Evolutionary conservation across 805 yeast genomes (phyloP).

Genomic region (Ogataea wickerhamii): DNA sequence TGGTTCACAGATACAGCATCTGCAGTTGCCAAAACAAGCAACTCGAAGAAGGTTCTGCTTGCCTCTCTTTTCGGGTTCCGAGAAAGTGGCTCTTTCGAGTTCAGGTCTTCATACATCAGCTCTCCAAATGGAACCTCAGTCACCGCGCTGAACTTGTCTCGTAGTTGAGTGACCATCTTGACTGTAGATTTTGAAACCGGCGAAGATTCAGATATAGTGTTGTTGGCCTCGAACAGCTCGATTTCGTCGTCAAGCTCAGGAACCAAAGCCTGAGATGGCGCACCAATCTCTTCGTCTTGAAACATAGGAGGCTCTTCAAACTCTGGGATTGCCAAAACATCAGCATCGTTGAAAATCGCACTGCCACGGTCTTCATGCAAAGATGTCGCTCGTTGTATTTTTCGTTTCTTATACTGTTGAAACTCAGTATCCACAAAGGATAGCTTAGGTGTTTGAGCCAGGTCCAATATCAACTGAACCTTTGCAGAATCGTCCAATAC

Average conservation of each 20-base stretch:
- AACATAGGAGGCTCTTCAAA: conserved; percentile 14
- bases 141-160: conserved; percentile 28
- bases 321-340: conserved; percentile 19
- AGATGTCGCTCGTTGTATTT: conserved; percentile 3
- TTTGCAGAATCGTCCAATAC: neutral
- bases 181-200: conserved; percentile 46
- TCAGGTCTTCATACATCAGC: conserved; percentile 38
- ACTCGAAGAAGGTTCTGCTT: conserved; percentile 72
- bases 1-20: conserved; percentile 67
- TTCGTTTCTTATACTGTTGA: conserved; percentile 16
- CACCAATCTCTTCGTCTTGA: conserved; percentile 9
- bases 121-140: conserved; percentile 33
- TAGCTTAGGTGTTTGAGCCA: conserved; percentile 10
- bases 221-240: conserved; percentile 18
- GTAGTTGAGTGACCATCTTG: conserved; percentile 48
- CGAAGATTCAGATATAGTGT: conserved; percentile 16
- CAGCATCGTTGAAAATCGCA: conserved; percentile 2
- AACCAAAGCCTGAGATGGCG: conserved; percentile 15
- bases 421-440: conserved; percentile 12
- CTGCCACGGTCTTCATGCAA: neutral
- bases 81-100: conserved; percentile 33
- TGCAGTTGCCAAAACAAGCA: conserved; percentile 75
- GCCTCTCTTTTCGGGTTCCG: conserved; percentile 51
- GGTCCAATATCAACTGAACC: conserved; percentile 5
- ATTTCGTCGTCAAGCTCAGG: conserved; percentile 25